These are phyloP conservation scores for Fusarium udum DNA, from an alignment of 2,329 filamentous ascomycete species.

Conservation along the genomic window DNA sequence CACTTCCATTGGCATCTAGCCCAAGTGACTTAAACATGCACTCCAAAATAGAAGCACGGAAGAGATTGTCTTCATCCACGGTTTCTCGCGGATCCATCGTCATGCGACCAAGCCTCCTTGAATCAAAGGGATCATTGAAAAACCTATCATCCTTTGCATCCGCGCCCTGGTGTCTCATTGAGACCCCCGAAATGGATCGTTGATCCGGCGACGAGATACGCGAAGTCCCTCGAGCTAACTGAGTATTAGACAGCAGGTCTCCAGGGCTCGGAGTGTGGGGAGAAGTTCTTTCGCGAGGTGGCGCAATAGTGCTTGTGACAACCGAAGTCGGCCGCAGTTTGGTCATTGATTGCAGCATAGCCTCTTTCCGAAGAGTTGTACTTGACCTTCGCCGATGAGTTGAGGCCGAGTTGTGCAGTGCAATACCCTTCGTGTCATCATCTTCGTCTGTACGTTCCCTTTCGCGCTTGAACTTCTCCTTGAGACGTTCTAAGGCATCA, in stretches of 20 bases:
- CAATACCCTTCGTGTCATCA: constrained; percentile 87
- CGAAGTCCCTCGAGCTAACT: constrained; percentile 70
- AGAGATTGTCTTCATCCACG: constrained; percentile 86
- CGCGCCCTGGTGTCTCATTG: constrained; percentile 48
- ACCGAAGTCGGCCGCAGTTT: constrained; percentile 58
- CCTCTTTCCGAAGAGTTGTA: constrained; percentile 81
- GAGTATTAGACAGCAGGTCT: constrained; percentile 82
- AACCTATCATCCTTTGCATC: constrained; percentile 61
- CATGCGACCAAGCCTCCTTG: constrained; percentile 59
- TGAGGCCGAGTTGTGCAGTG: constrained; percentile 81
- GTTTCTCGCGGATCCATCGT: constrained; percentile 78
- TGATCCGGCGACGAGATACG: constrained; percentile 47
- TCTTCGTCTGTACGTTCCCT: constrained; percentile 82
- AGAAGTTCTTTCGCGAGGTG: constrained; percentile 53
- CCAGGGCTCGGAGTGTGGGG: constrained; percentile 71
- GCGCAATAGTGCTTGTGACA: constrained; percentile 52
- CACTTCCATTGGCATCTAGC: constrained; percentile 73
- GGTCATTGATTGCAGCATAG: constrained; percentile 73
- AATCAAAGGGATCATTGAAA: constrained; percentile 68
- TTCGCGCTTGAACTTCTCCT: constrained; percentile 91
- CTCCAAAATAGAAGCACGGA: constrained; percentile 88
- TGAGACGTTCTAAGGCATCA: constrained; percentile 81
- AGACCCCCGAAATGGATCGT: constrained; percentile 17
- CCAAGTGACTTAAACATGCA: constrained; percentile 97
- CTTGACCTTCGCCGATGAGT: constrained; percentile 76